A percentile compares a stretch with the other conserved stretches of the same genome.
Conservation (phyloP, 208 protist genomes). For the Trichomonas gallinae region DNA sequence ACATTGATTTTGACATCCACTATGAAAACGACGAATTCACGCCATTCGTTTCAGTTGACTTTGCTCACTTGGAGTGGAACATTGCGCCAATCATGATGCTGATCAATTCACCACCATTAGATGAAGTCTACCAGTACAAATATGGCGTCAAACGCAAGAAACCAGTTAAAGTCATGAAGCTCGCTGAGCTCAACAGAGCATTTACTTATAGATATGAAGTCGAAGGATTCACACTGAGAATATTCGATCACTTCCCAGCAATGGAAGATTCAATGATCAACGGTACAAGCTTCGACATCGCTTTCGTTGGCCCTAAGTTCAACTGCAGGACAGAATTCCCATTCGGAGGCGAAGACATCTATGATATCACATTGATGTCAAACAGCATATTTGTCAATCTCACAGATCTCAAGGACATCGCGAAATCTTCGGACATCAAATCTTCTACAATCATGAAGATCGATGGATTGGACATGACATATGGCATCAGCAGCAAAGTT, state of each 20-base stretch:
- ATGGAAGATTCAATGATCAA: neutral
- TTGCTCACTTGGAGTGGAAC: neutral
- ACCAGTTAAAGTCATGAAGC: neutral
- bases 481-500: neutral
- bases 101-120: neutral
- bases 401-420: neutral
- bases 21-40: neutral
- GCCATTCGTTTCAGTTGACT: neutral
- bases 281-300: neutral
- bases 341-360: neutral
- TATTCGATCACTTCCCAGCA: neutral
- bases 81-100: neutral
- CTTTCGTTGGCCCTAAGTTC: neutral
- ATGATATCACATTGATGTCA: neutral
- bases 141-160: neutral
- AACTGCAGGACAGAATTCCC: neutral
- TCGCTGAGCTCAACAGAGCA: neutral
- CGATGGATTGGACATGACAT: neutral
- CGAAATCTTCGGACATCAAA: too few species aligned
- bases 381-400: neutral
- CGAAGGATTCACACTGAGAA: neutral
- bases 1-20: neutral
- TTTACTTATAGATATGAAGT: neutral
- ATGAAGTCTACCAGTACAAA: neutral
- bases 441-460: neutral